phyloP scores from a whole-genome alignment of 345 rosid species.

The Aquilaria yunnanensis region DNA sequence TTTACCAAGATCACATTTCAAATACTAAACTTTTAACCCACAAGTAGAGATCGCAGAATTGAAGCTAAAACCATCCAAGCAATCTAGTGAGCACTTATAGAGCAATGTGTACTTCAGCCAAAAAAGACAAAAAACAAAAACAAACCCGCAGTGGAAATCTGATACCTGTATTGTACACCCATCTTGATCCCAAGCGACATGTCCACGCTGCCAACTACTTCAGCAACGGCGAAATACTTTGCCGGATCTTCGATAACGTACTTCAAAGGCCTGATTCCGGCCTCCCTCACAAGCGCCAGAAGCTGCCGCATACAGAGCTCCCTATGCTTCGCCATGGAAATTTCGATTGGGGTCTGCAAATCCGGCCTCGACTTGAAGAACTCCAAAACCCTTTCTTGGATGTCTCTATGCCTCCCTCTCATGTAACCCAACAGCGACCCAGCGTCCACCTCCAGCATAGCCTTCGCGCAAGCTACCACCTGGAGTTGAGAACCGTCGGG shows the following conservation, averaged over 20 bases:
- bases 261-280: conserved; percentile 66
- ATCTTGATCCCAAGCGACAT: conserved; percentile 91
- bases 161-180: conserved; percentile 93
- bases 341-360: conserved; percentile 87
- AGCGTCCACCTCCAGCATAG: conserved; percentile 44
- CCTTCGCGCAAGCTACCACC: conserved; percentile 33
- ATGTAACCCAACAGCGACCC: conserved; percentile 42
- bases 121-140: neutral
- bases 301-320: conserved; percentile 92
- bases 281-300: conserved; percentile 61
- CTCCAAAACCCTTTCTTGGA: conserved; percentile 63
- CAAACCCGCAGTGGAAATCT: neutral
- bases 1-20: too few species aligned
- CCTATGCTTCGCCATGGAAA: conserved; percentile 65
- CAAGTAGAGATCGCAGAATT: too few species aligned
- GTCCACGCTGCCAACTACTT: conserved; percentile 87
- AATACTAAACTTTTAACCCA: too few species aligned
- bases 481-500: conserved; percentile 14
- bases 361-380: conserved; percentile 71
- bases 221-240: conserved; percentile 70
- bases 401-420: conserved; percentile 72
- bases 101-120: neutral
- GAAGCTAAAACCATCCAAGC: too few species aligned
- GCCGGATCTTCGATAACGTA: conserved; percentile 72
- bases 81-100: too few species aligned